Conservation (phyloP, 2,329 filamentous ascomycete genomes). For the Thielaviopsis euricoi region DNA sequence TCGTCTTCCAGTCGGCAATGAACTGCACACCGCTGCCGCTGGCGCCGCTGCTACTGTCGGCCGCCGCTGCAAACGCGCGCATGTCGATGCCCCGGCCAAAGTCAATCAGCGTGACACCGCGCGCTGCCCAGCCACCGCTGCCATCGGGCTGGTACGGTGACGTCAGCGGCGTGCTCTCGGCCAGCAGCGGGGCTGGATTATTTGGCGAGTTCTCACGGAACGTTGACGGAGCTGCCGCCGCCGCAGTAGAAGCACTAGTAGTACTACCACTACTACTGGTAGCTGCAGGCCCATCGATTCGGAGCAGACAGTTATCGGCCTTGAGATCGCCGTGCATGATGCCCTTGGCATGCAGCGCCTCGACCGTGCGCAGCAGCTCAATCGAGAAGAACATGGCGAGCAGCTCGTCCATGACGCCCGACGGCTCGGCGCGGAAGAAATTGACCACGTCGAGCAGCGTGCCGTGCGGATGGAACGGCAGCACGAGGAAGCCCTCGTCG, state of each 20-base stretch:
- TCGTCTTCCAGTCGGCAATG: slow-evolving; percentile 88
- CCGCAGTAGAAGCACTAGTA: too few relatives aligned
- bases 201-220: neutral
- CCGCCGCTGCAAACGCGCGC: slow-evolving; percentile 55
- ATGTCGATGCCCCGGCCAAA: slow-evolving; percentile 93
- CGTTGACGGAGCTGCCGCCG: neutral
- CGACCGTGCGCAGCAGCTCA: slow-evolving; percentile 78
- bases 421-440: slow-evolving; percentile 54
- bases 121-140: slow-evolving; percentile 57
- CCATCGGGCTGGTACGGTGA: slow-evolving; percentile 59
- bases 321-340: slow-evolving; percentile 91
- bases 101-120: slow-evolving; percentile 79
- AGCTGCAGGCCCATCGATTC: slow-evolving; percentile 42
- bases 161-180: slow-evolving; percentile 25
- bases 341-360: slow-evolving; percentile 63
- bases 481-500: slow-evolving; percentile 76
- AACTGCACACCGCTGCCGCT: too few relatives aligned
- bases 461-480: slow-evolving; percentile 77
- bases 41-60: too few relatives aligned
- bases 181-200: neutral
- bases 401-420: slow-evolving; percentile 70
- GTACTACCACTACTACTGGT: too few relatives aligned
- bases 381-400: slow-evolving; percentile 92
- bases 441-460: slow-evolving; percentile 94
- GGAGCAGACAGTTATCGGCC: slow-evolving; percentile 83